Percentiles rank a stretch among this genome's conserved stretches.
Evolutionary conservation across 129 eudicot genomes (phyloP).

Genomic region (Ambrosia artemisiifolia): DNA sequence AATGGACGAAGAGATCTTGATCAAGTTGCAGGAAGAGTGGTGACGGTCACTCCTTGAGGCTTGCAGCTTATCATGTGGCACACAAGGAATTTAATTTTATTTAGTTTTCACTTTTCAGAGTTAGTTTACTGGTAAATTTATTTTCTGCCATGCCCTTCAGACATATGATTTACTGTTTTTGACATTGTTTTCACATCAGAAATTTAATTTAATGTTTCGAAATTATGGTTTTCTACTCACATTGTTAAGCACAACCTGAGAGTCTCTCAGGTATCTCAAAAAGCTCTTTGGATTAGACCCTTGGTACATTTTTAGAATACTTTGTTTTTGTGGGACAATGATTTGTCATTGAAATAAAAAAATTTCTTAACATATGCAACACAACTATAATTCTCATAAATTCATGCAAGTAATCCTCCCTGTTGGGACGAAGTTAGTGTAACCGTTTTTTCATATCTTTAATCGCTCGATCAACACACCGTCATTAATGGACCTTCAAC

Average conservation of each 20-base stretch:
- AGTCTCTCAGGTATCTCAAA: not conserved
- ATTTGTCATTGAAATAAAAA: too few relatives aligned
- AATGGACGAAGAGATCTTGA: constrained; percentile 57
- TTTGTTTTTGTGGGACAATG: too few relatives aligned
- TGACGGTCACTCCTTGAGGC: constrained; percentile 36
- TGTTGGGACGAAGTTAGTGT: too few relatives aligned
- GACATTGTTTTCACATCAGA: constrained; percentile 7
- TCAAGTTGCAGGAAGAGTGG: constrained; percentile 55
- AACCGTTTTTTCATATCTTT: too few relatives aligned
- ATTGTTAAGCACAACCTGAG: not conserved
- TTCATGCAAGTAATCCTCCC: too few relatives aligned
- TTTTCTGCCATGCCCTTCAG: constrained; percentile 20
- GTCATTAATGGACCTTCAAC: too few relatives aligned
- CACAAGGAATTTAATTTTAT: not conserved
- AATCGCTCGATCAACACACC: too few relatives aligned
- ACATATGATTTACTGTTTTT: constrained; percentile 1
- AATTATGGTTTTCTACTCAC: too few relatives aligned
- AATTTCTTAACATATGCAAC: too few relatives aligned
- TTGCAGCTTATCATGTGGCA: not conserved
- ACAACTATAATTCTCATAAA: too few relatives aligned
- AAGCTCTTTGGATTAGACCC: not conserved
- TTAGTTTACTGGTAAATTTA: constrained; percentile 16
- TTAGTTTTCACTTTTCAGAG: not conserved
- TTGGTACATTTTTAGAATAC: too few relatives aligned
- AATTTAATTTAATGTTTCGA: constrained; percentile 8